Evolutionary conservation across 495 filamentous ascomycete species (phyloP), one percentile per base, ranked within the genome.

Genomic region (Penicillium silybi): DNA sequence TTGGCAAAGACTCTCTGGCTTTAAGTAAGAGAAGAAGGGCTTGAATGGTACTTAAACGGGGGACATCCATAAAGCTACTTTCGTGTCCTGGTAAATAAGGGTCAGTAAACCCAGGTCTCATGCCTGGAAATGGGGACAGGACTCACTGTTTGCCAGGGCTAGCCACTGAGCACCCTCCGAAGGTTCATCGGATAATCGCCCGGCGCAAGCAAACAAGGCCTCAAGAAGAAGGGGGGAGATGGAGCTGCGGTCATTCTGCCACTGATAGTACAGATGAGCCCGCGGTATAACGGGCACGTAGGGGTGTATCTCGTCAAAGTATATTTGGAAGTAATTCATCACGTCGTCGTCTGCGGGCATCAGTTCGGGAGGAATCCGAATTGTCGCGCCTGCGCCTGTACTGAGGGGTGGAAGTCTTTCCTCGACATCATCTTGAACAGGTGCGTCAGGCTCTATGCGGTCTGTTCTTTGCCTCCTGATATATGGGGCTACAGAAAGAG

Each of bases 221-320:
- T 97, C 93, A 0, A 99, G 75, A 38, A 99, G 74, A 44, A 99
- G 77, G 13, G 93, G 95, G 0, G 93, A 97, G 7, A 99, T 92
- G 2, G 88, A 85, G 27, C 86, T 82, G 46, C 89, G 82, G 55
- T 92, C 87, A 38, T 85, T 85, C 49, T 88, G 83, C 95, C 95
- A 99, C 74, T 96, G 91, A 15, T 89, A 86, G 64, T 93, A 96
- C 47, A 99, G 84, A 44, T 87, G 81, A 15, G 80, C 68, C 59
- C 90, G 86, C 66, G 95, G 92, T 48, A 97, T 70, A 1, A 99
- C 89, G 0, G 93, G 93, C n/a, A 95, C 85, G 62, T 97, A 99
- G 7, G 95, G 92, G 57, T 99, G 93, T 29, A 97, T 89, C 57
- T 96, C 83, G 46, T 78, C 74, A 61, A 99, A 99, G 60, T 90